Conservation (phyloP, 306 rosid genomes). For the Hippophae gyantsensis region DNA sequence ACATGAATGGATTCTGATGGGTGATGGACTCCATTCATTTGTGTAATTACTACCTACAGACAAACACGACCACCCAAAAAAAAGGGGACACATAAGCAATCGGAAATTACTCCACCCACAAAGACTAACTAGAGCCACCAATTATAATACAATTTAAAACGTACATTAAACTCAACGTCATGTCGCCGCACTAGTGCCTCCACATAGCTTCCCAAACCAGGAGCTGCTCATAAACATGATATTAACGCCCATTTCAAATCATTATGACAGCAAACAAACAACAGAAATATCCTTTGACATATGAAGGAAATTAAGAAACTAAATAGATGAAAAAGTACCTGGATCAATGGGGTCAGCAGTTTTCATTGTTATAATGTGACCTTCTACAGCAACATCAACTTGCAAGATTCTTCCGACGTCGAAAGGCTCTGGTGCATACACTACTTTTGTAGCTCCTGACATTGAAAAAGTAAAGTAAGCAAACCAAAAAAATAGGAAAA, state of each 20-base stretch:
- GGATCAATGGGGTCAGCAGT: constrained; percentile 79
- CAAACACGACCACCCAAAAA: too few species aligned
- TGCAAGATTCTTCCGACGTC: constrained; percentile 73
- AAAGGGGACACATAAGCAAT: too few species aligned
- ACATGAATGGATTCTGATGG: constrained; percentile 64
- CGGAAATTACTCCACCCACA: background rate
- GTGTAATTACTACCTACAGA: constrained; percentile 63
- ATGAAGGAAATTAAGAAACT: background rate
- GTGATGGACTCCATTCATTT: constrained; percentile 54
- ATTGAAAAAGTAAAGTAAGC: constrained; percentile 17
- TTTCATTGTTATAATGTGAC: constrained; percentile 39
- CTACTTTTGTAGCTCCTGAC: constrained; percentile 72
- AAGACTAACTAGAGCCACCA: background rate
- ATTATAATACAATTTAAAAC: constrained; percentile 1
- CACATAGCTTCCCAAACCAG: constrained; percentile 89
- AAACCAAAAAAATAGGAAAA: background rate
- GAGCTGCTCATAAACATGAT: constrained; percentile 51
- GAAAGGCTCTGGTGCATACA: constrained; percentile 82
- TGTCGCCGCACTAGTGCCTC: constrained; percentile 89
- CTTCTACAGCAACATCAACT: constrained; percentile 43
- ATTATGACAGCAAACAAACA: constrained; percentile 6
- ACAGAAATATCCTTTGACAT: background rate
- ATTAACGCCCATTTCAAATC: constrained; percentile 7
- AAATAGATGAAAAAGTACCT: constrained; percentile 38
- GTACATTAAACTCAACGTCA: constrained; percentile 75